A percentile compares a stretch with the other conserved stretches of the same genome.
phyloP scores from a whole-genome alignment of 1,284 basidiomycete species.

The Cutaneotrichosporon sp. region DNA sequence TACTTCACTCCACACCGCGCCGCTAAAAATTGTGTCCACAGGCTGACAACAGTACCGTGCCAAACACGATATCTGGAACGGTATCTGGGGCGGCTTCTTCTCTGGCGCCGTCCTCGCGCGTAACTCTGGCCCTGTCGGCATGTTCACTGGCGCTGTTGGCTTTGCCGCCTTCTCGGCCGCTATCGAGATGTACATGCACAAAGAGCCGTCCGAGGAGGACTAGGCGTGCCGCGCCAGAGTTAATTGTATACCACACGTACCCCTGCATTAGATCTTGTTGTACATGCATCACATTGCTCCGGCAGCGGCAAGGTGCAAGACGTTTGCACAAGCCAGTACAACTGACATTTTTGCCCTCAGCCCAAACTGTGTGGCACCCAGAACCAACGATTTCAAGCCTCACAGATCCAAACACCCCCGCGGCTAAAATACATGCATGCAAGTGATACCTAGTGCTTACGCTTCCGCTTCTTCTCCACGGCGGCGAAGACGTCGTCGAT shows the following conservation, averaged over 20 bases:
- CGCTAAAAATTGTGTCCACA: too few relatives aligned
- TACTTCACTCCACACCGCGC: not conserved
- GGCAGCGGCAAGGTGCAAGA: too few relatives aligned
- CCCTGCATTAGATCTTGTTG: conserved; percentile 7
- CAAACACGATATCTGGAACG: conserved; percentile 87
- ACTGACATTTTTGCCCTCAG: too few relatives aligned
- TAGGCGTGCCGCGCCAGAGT: not conserved
- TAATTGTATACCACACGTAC: not conserved
- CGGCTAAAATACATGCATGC: not conserved
- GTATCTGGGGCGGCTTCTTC: conserved; percentile 51
- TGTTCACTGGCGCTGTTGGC: conserved; percentile 71
- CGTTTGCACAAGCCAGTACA: too few relatives aligned
- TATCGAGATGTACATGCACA: conserved; percentile 78
- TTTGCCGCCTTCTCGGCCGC: conserved; percentile 87
- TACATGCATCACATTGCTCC: conserved; percentile 17
- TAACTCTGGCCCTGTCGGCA: conserved; percentile 75
- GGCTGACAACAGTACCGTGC: conserved; percentile 69
- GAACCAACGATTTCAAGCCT: too few relatives aligned
- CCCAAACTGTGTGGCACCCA: too few relatives aligned
- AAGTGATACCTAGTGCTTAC: conserved; percentile 4
- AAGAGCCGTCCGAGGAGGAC: conserved; percentile 76
- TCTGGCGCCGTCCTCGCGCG: conserved; percentile 74
- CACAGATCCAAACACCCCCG: not conserved
- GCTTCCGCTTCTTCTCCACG: conserved; percentile 29
- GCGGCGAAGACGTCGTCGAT: conserved; percentile 31